Evolutionary conservation across 2,329 filamentous ascomycete species (phyloP), one percentile per base, ranked within the genome.

Genomic region (Cercospora sojina): DNA sequence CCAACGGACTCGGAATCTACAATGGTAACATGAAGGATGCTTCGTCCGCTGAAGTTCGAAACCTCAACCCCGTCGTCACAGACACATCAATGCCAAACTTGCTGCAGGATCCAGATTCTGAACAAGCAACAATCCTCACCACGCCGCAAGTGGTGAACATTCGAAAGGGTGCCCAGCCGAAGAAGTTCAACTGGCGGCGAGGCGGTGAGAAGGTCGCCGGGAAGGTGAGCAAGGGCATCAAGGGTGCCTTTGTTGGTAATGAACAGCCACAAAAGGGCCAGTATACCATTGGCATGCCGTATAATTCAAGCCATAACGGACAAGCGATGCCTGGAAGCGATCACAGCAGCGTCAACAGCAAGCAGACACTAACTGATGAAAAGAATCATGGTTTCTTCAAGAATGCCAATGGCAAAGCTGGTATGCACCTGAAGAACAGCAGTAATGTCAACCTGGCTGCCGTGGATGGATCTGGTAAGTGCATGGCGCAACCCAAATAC

Each of bases 131-230:
- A 0, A 80, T 90, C 58, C 78, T 88, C 69, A 84, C 88, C 29
- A 91, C 92, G 2, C 93, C 95, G n/a, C 95, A 96, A 67, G 91
- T 98, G 35, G 91, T 98, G 67, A 96, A 95, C 74, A 96, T 98
- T 69, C 89, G 93, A 74, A 98, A 97, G 81, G 93, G 91, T 27
- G 69, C 58, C 16, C 93, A 97, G 77, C 88, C 90, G 62, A 96
- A 93, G 82, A 98, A 97, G 79, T 97, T 97, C 81, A 97, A 97
- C 81, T 98, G 95, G 93, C 97, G 97, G 85, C 97, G 96, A 83
- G 93, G 93, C 43, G 92, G 92, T 43, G 94, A 96, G 80, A 93
- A 91, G 64, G 90, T 98, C 73, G 93, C 93, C 29, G 96, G 97
- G 79, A 94, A 93, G 75, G 91, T 98, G 60, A 91, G 91, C 68